Base-by-base conservation (phyloP, 352 stramenopile species). In the Phytophthora agathidicida region DNA sequence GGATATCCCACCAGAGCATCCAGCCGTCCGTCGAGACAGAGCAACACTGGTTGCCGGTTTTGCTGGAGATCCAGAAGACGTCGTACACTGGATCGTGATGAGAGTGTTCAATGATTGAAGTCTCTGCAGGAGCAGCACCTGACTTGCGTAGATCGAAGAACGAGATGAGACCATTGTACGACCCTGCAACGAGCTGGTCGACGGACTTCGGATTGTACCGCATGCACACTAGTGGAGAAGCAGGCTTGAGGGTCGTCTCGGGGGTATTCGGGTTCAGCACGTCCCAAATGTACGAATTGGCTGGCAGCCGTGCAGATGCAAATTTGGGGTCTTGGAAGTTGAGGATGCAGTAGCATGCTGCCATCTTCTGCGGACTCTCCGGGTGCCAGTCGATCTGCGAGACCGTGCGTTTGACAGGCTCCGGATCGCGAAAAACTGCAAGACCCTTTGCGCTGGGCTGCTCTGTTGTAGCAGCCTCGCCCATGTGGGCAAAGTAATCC, bases 321-420 rank as follows among this genome's bases (percentile, higher is more conserved):
- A 98, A 98, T 46, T 96, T 92, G 23, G 93, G 84, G 60, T 99
- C 96, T 68, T 99, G 96, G 59, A 98, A 98, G 58, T 93, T 96
- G 23, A 98, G 78, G 43, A 98, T 95, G 46, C 89, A 96, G 70
- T 99, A 99, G 24, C 96, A 98, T n/a, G 98, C 96, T 8, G 96
- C 96, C 68, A 99, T 96, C 62, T 97, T 98, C 42, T 96, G 86
- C 11, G 89, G 85, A n/a, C 86, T 92, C 58, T 99, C 96, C 0
- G 96, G 96, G 63, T 99, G 94, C 96, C 96, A 99, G 65, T 99
- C 95, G 70, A 99, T 98, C 60, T 92, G 97, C 38, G 91, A 97
- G 24, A 96, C 93, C 41, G 96, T 98, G 27, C 96, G 86, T 42
- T 97, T 98, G 14, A 98, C 83, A 7, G 79, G 62, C 60, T 97